These are phyloP conservation scores for Pleurotus pulmonarius DNA, from an alignment of 768 basidiomycete genomes.

Conservation along the genomic window DNA sequence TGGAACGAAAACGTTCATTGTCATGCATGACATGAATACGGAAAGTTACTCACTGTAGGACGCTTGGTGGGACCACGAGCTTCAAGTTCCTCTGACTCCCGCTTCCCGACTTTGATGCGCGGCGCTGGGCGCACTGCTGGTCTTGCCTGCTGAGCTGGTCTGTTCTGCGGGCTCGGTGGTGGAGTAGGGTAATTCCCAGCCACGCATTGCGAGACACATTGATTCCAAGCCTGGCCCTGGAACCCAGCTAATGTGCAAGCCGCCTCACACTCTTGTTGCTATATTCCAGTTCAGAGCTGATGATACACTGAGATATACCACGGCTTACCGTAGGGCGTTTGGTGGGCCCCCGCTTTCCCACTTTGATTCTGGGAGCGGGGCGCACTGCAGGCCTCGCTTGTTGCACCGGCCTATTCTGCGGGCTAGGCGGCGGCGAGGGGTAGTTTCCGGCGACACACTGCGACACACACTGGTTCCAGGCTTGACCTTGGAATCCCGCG, in stretches of 20 bases:
- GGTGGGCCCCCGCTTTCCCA: background rate
- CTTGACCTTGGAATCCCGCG: background rate
- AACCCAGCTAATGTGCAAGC: background rate
- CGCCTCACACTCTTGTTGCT: background rate
- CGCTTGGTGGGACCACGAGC: background rate
- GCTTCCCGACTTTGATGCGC: too few relatives aligned
- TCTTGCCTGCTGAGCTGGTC: too few relatives aligned
- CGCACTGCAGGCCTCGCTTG: background rate
- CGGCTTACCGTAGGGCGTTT: background rate
- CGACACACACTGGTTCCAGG: background rate
- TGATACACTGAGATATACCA: background rate
- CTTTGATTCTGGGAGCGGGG: background rate
- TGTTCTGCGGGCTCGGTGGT: background rate
- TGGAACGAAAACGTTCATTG: background rate
- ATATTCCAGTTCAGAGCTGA: background rate
- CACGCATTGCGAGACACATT: background rate
- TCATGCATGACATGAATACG: background rate
- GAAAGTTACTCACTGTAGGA: background rate
- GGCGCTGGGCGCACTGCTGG: too few relatives aligned
- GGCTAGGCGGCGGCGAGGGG: background rate
- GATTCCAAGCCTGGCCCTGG: background rate
- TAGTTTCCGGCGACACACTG: background rate
- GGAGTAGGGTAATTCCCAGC: background rate
- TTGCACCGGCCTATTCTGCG: background rate
- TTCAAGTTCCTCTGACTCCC: background rate